Evolutionary conservation across 2,329 filamentous ascomycete species (phyloP), one percentile per base, ranked within the genome.

Genomic region (Orbilia oligospora): DNA sequence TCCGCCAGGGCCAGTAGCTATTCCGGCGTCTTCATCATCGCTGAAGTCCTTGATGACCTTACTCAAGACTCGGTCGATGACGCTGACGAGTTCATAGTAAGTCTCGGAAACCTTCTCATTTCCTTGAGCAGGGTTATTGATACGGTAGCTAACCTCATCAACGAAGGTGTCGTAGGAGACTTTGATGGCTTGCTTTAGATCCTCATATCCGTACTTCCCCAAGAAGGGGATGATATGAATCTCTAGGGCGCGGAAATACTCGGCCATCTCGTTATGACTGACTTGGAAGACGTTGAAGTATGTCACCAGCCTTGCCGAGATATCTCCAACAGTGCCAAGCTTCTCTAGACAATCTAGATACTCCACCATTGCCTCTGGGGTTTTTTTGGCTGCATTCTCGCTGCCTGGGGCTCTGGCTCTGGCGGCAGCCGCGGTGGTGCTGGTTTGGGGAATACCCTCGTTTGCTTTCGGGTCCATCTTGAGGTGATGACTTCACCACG

Each of bases 201-300:
- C 38, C 1, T 61, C 8, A n/a, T 77, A 77, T 4, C 48, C 61
- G 16, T 72, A 72, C 33, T 48, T 56, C 22, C 44, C n/a, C 1
- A 78, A 30, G 36, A 78, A 78, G 0, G 68, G 63, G 1, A 72
- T 12, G 20, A 78, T 49, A 14, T 69, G 30, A 4, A 5, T 38
- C 5, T 69, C 41, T 24, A 76, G 16, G 8, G 18, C 33, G 1
- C 38, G 20, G 27, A 53, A 46, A 38, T n/a, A 64, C 4, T 10
- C 18, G 24, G 20, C 58, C 27, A 64, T 33, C 5, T 65, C 44
- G 0, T 12, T n/a, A 33, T 64, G 24, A n/a, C 20, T 27, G 36
- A 38, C 44, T 14, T 56, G 51, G 12, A 5, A 0, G 3, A 33
- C 49, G 8, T 58, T 6, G 38, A 8, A 1, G 22, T 41, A 53